Conservation (phyloP, 768 basidiomycete species). For the Tephrocybe sp. region DNA sequence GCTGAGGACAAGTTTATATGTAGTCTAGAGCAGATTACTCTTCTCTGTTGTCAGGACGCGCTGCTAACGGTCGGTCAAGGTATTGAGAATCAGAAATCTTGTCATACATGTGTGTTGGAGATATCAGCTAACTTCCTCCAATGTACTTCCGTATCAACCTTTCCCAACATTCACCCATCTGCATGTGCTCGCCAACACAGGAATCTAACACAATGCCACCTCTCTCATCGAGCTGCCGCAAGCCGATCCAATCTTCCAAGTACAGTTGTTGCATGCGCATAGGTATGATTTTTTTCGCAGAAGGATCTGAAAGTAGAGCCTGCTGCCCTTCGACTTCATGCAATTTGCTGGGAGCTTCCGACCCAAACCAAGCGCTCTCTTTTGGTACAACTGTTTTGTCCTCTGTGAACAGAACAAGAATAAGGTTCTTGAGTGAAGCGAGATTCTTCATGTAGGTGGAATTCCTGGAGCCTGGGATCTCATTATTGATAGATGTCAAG, state of each 20-base stretch:
- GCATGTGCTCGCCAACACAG: conserved; percentile 80
- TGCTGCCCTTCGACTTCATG: conserved; percentile 7
- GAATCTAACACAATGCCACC: conserved; percentile 55
- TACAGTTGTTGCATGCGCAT: conserved; percentile 77
- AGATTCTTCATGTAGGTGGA: conserved; percentile 59
- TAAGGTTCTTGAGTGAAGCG: conserved; percentile 57
- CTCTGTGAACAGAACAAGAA: conserved; percentile 70
- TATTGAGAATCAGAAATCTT: no score
- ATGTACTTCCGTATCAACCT: conserved; percentile 42
- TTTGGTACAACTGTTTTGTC: conserved; percentile 82
- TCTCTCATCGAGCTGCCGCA: conserved; percentile 65
- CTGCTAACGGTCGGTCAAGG: no score
- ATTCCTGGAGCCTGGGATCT: conserved; percentile 53
- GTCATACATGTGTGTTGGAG: background rate
- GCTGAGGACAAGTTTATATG: no score
- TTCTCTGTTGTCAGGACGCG: no score
- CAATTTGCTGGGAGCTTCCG: conserved; percentile 48
- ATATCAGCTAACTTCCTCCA: conserved; percentile 21
- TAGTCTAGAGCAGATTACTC: no score
- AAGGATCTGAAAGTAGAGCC: conserved; percentile 6
- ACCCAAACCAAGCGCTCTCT: conserved; percentile 86
- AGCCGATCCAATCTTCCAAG: conserved; percentile 77
- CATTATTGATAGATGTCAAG: conserved; percentile 78
- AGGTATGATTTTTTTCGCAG: conserved; percentile 45
- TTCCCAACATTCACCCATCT: conserved; percentile 62